phyloP scores from a whole-genome alignment of 352 stramenopile genomes.

The Pythium oligandrum region DNA sequence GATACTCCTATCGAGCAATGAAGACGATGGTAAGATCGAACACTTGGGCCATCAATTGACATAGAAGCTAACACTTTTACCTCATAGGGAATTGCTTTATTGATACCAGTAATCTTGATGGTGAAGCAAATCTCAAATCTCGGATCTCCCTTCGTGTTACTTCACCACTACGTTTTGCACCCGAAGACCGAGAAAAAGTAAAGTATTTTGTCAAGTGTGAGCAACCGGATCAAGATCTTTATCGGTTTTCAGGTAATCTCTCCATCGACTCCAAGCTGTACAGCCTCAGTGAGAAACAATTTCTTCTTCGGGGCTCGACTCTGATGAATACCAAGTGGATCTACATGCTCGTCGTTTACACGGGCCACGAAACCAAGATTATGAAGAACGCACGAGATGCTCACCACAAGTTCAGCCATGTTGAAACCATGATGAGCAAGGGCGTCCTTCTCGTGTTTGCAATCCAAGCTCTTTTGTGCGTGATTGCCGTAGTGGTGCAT shows the following conservation, averaged over 20 bases:
- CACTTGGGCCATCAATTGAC: neutral
- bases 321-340: slow-evolving; percentile 83
- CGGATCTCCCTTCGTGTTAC: slow-evolving; percentile 46
- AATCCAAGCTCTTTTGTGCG: slow-evolving; percentile 64
- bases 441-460: slow-evolving; percentile 76
- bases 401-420: slow-evolving; percentile 79
- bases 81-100: slow-evolving; percentile 67
- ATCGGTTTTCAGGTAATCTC: slow-evolving; percentile 72
- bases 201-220: slow-evolving; percentile 76
- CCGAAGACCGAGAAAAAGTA: slow-evolving; percentile 27
- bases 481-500: slow-evolving; percentile 41
- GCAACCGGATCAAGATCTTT: slow-evolving; percentile 70
- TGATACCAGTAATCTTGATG: slow-evolving; percentile 80
- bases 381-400: slow-evolving; percentile 84
- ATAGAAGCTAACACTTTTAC: neutral
- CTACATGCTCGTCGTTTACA: slow-evolving; percentile 71
- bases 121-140: slow-evolving; percentile 74
- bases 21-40: slow-evolving; percentile 53
- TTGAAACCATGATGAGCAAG: slow-evolving; percentile 75
- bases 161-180: slow-evolving; percentile 23
- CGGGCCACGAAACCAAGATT: slow-evolving; percentile 87
- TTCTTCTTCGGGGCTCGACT: slow-evolving; percentile 61
- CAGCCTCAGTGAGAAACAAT: slow-evolving; percentile 74
- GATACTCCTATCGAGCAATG: slow-evolving; percentile 81
- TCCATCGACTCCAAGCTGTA: slow-evolving; percentile 50